Conservation (phyloP, 2,329 filamentous ascomycete genomes). For the Botrytis elliptica region DNA sequence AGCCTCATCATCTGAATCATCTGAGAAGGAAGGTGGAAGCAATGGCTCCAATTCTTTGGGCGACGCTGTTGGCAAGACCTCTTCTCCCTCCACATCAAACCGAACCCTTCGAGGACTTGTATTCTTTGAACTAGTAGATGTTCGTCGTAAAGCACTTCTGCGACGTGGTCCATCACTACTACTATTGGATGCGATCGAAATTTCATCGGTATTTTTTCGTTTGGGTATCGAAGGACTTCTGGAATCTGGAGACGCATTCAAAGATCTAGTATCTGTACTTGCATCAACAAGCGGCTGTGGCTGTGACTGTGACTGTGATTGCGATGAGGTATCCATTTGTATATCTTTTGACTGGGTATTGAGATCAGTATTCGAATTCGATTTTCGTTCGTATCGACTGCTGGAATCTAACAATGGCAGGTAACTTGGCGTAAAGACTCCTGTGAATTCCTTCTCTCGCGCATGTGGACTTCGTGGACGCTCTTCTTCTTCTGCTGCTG, state of each 20-base stretch:
- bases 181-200: constrained; percentile 52
- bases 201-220: constrained; percentile 38
- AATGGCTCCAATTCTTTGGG: constrained; percentile 39
- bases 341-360: constrained; percentile 26
- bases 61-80: constrained; percentile 60
- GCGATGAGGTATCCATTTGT: constrained; percentile 26
- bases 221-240: constrained; percentile 31
- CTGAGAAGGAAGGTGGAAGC: constrained; percentile 21
- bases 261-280: constrained; percentile 30
- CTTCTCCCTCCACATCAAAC: constrained; percentile 59
- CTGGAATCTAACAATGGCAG: constrained; percentile 57
- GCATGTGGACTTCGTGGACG: constrained; percentile 49
- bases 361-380: constrained; percentile 9
- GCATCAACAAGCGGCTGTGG: constrained; percentile 25
- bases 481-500: constrained; percentile 35
- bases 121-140: constrained; percentile 50
- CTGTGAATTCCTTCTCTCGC: constrained; percentile 59
- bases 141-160: constrained; percentile 58
- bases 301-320: constrained; percentile 24
- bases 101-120: constrained; percentile 61
- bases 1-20: constrained; percentile 40
- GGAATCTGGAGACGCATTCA: constrained; percentile 30
- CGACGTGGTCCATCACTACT: constrained; percentile 52
- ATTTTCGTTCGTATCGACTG: constrained; percentile 28
- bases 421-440: constrained; percentile 62